These are phyloP conservation scores for Fusarium fujikuroi DNA, from an alignment of 2,329 filamentous ascomycete genomes.

Conservation along the genomic window DNA sequence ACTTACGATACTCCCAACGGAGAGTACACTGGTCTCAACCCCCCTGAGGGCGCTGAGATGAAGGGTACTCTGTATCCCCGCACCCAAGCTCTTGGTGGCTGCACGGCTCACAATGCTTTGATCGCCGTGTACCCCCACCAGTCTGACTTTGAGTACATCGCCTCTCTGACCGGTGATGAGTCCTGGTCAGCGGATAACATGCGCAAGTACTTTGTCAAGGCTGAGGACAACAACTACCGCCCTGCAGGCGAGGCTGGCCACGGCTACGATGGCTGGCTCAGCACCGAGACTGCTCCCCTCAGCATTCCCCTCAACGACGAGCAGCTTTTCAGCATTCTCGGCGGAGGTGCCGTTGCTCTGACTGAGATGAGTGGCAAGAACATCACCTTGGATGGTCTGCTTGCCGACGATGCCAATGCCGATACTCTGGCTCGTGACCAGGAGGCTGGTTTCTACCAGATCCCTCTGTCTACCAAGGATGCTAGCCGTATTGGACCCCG, in stretches of 20 bases:
- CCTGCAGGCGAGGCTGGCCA: conserved; percentile 24
- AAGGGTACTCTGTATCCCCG: conserved; percentile 60
- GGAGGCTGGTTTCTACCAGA: conserved; percentile 60
- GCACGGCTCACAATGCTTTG: conserved; percentile 69
- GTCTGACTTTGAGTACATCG: conserved; percentile 69
- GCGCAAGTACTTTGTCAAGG: conserved; percentile 66
- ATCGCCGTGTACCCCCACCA: conserved; percentile 68
- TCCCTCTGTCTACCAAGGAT: conserved; percentile 64
- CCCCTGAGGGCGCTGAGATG: conserved; percentile 53
- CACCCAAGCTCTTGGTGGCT: conserved; percentile 59
- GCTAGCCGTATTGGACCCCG: conserved; percentile 64
- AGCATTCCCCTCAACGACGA: conserved; percentile 29
- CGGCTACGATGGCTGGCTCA: conserved; percentile 38
- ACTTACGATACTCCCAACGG: conserved; percentile 64
- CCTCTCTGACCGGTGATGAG: conserved; percentile 66
- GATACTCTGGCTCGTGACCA: conserved; percentile 33
- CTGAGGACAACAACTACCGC: conserved; percentile 66
- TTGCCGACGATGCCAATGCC: conserved; percentile 33
- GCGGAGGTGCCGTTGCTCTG: conserved; percentile 23
- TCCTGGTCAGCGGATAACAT: conserved; percentile 69
- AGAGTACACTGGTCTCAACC: conserved; percentile 59
- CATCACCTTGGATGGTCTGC: conserved; percentile 30
- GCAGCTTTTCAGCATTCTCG: conserved; percentile 30
- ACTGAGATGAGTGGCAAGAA: conserved; percentile 10
- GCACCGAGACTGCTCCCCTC: conserved; percentile 32